These are phyloP conservation scores for Cerrena zonata DNA, from an alignment of 1,284 basidiomycete species.

Conservation along the genomic window DNA sequence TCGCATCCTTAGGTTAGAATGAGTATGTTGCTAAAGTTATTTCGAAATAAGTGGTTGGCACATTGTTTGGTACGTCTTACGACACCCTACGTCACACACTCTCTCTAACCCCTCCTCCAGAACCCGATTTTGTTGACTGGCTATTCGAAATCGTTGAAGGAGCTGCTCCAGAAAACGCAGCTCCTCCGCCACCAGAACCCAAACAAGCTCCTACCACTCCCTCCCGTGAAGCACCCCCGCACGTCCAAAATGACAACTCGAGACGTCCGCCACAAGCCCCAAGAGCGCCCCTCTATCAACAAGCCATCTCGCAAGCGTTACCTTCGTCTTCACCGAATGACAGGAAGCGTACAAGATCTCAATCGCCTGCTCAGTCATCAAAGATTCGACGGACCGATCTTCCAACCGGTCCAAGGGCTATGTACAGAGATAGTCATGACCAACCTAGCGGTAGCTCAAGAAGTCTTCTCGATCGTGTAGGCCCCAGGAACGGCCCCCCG, in stretches of 20 bases:
- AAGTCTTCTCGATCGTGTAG: slow-evolving; percentile 71
- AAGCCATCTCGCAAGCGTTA: slow-evolving; percentile 61
- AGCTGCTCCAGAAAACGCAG: slow-evolving; percentile 47
- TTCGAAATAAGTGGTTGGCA: slow-evolving; percentile 59
- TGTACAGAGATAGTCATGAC: slow-evolving; percentile 38
- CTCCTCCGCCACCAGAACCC: slow-evolving; percentile 27
- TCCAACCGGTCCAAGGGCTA: slow-evolving; percentile 74
- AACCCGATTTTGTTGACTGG: slow-evolving; percentile 78
- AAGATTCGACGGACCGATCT: slow-evolving; percentile 68
- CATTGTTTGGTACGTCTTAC: slow-evolving; percentile 59
- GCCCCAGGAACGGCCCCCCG: slow-evolving; percentile 36
- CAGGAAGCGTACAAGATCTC: slow-evolving; percentile 71
- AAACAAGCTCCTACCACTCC: slow-evolving; percentile 33
- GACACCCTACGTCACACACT: slow-evolving; percentile 7
- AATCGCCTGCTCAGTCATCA: slow-evolving; percentile 61
- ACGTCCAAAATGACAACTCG: slow-evolving; percentile 33
- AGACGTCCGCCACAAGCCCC: slow-evolving; percentile 38
- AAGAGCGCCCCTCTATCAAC: slow-evolving; percentile 49
- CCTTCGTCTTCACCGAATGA: slow-evolving; percentile 45
- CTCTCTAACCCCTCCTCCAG: slow-evolving; percentile 31
- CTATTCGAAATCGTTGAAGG: slow-evolving; percentile 73
- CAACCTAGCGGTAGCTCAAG: slow-evolving; percentile 35
- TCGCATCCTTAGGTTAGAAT: slow-evolving; percentile 13
- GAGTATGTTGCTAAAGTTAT: slow-evolving; percentile 17
- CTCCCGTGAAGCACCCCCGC: slow-evolving; percentile 24